Evolutionary conservation across 2,329 filamentous ascomycete species (phyloP), one percentile per base, ranked within the genome.

Genomic region (Zasmidium cellare): DNA sequence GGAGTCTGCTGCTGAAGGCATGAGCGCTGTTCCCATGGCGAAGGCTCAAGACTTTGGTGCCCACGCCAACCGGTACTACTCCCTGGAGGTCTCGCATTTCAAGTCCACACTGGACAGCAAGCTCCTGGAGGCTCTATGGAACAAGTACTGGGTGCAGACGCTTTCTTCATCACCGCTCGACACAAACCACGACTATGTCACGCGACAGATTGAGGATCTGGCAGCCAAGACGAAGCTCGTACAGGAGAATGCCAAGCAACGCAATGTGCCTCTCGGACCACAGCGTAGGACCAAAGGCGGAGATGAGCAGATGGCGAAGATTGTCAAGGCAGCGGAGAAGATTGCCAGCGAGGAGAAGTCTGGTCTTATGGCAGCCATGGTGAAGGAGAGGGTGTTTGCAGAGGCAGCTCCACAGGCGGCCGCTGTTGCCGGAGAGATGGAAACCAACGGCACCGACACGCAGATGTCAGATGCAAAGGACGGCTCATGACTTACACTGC

Each of bases 91-190:
- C 14, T 91, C 91, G 28, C 91, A 96, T 76, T 99, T 91, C 83
- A 97, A 97, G 79, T 94, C 90, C 63, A 89, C 89, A 0, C 87
- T 99, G 24, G 94, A 99, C 76, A 84, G 87, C 1, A 89, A 92
- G 67, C 82, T 99, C 22, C 81, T 99, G 3, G 91, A 96, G 70
- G 83, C 91, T 52, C 81, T 99, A 25, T 97, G 94, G 94, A 96
- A 97, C 80, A 97, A 97, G 76, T 99, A 99, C 80, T 96, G 92
- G 94, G 92, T 97, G 31, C 90, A 96, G 71, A 99, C 94, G 5
- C 84, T 99, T 19, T 96, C 91, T 28, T 91, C 96, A 68, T 94
- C 87, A 67, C 92, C 93, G 20, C 83, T 97, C 3, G 87, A 96
- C 68, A 92, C 91, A 56, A 97, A 96, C 71, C 89, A 92, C 62